A percentile compares a stretch with the other conserved stretches of the same genome.
Conservation (phyloP, 768 basidiomycete species). For the Albatrellus ellisii region DNA sequence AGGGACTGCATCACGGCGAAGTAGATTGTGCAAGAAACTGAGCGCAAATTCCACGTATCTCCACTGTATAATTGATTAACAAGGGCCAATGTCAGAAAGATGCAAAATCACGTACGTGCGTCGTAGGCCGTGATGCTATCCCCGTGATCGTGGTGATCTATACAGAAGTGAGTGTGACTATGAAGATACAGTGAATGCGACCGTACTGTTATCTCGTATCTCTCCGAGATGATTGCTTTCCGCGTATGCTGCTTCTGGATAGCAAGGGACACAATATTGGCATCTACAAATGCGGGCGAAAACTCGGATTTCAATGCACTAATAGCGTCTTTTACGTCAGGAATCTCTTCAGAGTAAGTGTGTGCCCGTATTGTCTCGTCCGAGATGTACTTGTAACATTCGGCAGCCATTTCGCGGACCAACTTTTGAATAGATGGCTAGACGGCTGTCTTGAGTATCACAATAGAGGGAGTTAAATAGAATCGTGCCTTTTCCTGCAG, state of each 20-base stretch:
- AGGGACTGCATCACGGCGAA: slow-evolving; percentile 48
- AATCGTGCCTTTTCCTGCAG: slow-evolving; percentile 68
- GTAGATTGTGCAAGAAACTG: slow-evolving; percentile 43
- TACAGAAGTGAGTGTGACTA: slow-evolving; percentile 3
- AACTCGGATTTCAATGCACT: slow-evolving; percentile 38
- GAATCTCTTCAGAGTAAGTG: slow-evolving; percentile 36
- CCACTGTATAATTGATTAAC: slow-evolving; percentile 38
- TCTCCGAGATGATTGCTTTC: slow-evolving; percentile 28
- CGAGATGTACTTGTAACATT: slow-evolving; percentile 43
- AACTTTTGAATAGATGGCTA: slow-evolving; percentile 72
- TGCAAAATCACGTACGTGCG: slow-evolving; percentile 45
- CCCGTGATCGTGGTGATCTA: slow-evolving; percentile 50
- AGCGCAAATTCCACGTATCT: slow-evolving; percentile 65
- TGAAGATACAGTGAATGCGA: not conserved
- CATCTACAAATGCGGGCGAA: slow-evolving; percentile 28
- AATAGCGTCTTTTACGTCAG: slow-evolving; percentile 35
- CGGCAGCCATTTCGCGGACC: slow-evolving; percentile 45
- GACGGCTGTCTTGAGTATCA: not conserved
- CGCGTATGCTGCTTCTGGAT: slow-evolving; percentile 29
- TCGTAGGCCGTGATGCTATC: slow-evolving; percentile 44
- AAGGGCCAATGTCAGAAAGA: slow-evolving; percentile 4
- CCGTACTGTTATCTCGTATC: slow-evolving; percentile 38
- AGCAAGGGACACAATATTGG: slow-evolving; percentile 30
- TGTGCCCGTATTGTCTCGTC: slow-evolving; percentile 58
- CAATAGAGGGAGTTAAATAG: not conserved